Base-by-base conservation (phyloP, 2,329 filamentous ascomycete genomes). In the Fusarium longipes region DNA sequence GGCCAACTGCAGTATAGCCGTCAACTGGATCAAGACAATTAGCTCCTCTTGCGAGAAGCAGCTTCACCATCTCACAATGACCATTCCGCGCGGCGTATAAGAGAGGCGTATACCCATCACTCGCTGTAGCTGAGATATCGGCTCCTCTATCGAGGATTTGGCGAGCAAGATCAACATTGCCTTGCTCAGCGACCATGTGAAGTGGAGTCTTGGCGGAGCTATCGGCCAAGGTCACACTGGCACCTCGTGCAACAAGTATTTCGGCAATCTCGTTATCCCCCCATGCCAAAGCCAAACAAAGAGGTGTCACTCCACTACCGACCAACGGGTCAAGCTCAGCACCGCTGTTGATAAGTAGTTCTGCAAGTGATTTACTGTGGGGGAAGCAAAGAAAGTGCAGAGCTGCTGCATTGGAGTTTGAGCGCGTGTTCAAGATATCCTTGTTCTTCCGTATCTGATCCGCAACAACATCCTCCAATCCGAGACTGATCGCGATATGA, bases 321-420 rank as follows among this genome's bases (percentile, higher is more conserved):
- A 1, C 20, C 8, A 17, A 14, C 1, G 4, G 12, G 17, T 52
- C 15, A 2, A 33, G 29, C 0, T 52, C 49, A 25, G 49, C 39
- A 0, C 29, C 49, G 7, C 20, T 45, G 5, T 52, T 12, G 0
- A 52, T 1, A 2, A 52, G 39, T 1, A 52, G 6, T 15, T 52
- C 9, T 14, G 44, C 38, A 0, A 14, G 14, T 0, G n/a, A 3
- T 32, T 33, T 8, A 0, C 3, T 20, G 0, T 0, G 1, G 0
- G 0, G 0, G 10, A 0, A 0, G 5, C 27, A 52, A 14, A 33
- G 3, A 1, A 3, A 8, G 8, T 14, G 49, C 20, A 40, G 8
- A 8, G 38, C 38, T 24, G 38, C 20, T 3, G 14, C 20, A 18
- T 24, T 39, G 3, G 1, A 17, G 14, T 6, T 10, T 3, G 20